phyloP scores from a whole-genome alignment of 768 basidiomycete species.

The Sutorius australiensis region DNA sequence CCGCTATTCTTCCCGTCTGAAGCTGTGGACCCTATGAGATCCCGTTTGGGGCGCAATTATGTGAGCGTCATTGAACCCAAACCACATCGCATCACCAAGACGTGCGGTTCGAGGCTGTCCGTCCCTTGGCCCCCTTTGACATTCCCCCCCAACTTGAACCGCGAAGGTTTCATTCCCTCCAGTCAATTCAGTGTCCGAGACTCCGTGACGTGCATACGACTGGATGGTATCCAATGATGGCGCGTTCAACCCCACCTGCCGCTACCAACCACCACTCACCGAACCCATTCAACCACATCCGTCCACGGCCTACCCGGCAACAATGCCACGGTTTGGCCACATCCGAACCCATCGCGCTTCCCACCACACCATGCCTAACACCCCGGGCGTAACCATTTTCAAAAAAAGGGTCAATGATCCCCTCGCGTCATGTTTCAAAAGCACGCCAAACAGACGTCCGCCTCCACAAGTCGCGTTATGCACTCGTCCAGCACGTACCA shows the following conservation, averaged over 20 bases:
- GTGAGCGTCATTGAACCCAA: constrained; percentile 5
- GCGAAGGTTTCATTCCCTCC: constrained; percentile 26
- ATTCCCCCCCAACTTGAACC: constrained; percentile 8
- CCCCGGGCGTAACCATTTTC: constrained; percentile 20
- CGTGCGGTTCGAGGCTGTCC: constrained; percentile 9
- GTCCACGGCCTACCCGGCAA: constrained; percentile 3
- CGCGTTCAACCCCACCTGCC: neutral
- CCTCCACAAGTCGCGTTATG: constrained; percentile 13
- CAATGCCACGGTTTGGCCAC: neutral
- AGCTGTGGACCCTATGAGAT: constrained; percentile 9
- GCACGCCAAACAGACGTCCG: constrained; percentile 13
- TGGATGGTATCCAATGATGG: neutral
- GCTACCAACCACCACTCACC: constrained; percentile 11
- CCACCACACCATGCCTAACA: constrained; percentile 11
- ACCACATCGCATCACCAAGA: constrained; percentile 1
- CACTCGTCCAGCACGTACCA: constrained; percentile 8
- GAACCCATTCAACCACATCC: constrained; percentile 14
- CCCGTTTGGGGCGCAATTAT: neutral
- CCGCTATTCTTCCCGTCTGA: constrained; percentile 13
- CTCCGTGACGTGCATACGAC: constrained; percentile 22
- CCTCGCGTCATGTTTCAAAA: constrained; percentile 3
- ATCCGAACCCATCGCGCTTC: constrained; percentile 16
- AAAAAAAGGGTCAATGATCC: constrained; percentile 13
- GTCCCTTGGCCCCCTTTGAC: neutral
- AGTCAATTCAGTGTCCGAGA: constrained; percentile 30